Evolutionary conservation across 139 green algal genomes (phyloP).

Genomic region (Tetradesmus obliquus): DNA sequence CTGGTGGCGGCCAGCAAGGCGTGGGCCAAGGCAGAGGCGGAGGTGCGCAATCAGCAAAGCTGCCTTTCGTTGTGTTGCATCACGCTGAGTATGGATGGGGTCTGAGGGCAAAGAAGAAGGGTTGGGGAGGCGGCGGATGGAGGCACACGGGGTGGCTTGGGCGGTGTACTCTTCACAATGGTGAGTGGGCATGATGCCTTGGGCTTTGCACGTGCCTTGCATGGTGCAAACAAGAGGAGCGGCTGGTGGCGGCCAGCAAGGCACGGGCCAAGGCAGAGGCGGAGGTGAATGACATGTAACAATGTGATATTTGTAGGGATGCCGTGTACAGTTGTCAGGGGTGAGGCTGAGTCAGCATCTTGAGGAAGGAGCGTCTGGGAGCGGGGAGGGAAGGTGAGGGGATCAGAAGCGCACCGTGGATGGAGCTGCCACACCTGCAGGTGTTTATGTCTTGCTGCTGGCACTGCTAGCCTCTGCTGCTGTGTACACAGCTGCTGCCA

Average conservation of each 20-base stretch:
- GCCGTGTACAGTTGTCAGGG: no score
- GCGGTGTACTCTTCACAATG: background rate
- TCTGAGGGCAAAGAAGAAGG: background rate
- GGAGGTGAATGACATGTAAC: background rate
- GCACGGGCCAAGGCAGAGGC: background rate
- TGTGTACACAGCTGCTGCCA: background rate
- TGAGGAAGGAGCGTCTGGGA: no score
- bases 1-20: conserved; percentile 21
- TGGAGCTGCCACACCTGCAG: background rate
- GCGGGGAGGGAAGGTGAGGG: no score
- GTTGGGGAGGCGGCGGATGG: background rate
- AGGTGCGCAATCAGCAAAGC: background rate
- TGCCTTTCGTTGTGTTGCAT: background rate
- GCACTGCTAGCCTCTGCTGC: background rate
- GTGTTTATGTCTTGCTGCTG: background rate
- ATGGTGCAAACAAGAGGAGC: conserved; percentile 1
- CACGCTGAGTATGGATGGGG: no score
- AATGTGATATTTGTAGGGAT: no score
- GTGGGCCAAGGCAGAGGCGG: background rate
- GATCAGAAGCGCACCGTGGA: no score
- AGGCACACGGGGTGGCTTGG: background rate
- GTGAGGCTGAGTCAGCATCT: no score
- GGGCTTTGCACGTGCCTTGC: no score
- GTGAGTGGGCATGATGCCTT: no score
- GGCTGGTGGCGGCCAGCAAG: conserved; percentile 17